Conservation (phyloP, 2,329 filamentous ascomycete species). For the Chaetomiaceae sp. region DNA sequence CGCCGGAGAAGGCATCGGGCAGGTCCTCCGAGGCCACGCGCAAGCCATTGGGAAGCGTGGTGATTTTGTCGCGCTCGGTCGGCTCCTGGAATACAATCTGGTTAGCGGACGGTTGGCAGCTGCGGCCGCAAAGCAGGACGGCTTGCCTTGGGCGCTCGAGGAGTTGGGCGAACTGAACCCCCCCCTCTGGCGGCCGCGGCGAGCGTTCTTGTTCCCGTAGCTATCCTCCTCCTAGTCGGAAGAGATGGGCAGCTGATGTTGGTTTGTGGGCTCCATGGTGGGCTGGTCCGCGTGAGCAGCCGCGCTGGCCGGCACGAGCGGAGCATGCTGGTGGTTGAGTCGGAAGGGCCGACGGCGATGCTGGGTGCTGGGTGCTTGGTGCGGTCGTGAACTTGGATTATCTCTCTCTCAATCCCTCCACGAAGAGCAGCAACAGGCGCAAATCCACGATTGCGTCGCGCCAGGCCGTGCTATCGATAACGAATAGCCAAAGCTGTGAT, state of each 20-base stretch:
- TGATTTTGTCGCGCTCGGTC: conserved; percentile 79
- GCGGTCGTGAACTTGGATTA: too few species aligned
- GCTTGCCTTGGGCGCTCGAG: conserved; percentile 10
- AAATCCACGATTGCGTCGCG: conserved; percentile 4
- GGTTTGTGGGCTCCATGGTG: conserved; percentile 12
- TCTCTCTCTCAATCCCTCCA: background rate
- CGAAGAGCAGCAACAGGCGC: background rate
- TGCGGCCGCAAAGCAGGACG: background rate
- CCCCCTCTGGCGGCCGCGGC: conserved; percentile 9
- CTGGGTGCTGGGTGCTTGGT: too few species aligned
- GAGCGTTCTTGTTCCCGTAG: conserved; percentile 9
- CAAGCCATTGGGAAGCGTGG: conserved; percentile 83
- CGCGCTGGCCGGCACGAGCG: conserved; percentile 21
- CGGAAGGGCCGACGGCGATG: conserved; percentile 6
- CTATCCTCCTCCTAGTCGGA: background rate
- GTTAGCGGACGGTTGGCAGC: conserved; percentile 17
- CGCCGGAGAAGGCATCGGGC: conserved; percentile 87
- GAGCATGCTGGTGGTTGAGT: conserved; percentile 21
- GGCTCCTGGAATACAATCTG: conserved; percentile 54
- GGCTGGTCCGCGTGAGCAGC: conserved; percentile 16
- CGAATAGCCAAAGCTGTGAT: background rate
- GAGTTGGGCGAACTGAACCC: background rate
- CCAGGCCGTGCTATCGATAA: conserved; percentile 3
- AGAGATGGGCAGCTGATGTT: conserved; percentile 1
- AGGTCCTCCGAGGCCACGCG: conserved; percentile 92